Conservation (phyloP, 2,329 filamentous ascomycete species). For the Aspergillus luchuensis region DNA sequence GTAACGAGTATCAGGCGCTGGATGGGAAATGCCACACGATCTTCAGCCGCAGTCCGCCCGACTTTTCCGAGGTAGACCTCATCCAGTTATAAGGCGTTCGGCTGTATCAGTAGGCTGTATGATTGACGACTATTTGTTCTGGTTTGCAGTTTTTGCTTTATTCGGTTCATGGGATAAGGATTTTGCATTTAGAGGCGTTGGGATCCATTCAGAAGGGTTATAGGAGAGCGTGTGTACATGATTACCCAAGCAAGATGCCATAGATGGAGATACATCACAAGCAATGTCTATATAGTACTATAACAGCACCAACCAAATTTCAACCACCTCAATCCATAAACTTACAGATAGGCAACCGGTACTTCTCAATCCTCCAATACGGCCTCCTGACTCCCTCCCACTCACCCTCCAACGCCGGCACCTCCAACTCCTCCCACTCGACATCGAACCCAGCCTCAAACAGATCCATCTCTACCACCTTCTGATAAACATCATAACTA, state of each 20-base stretch:
- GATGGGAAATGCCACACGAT: conserved; percentile 81
- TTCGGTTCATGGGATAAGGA: not conserved
- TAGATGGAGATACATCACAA: not conserved
- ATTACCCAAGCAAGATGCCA: not conserved
- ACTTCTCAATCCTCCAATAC: conserved; percentile 80
- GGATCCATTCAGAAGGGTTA: not conserved
- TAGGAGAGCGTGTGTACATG: not conserved
- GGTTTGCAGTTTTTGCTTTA: not conserved
- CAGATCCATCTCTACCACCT: conserved; percentile 87
- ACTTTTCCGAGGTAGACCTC: conserved; percentile 85
- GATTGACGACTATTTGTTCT: not conserved
- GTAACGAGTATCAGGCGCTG: conserved; percentile 85
- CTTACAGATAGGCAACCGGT: conserved; percentile 48
- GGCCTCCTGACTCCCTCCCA: conserved; percentile 87
- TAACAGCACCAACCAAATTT: not conserved
- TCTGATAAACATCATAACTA: conserved; percentile 94
- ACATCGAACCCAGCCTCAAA: conserved; percentile 87
- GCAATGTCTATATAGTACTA: not conserved
- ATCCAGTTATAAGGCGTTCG: conserved; percentile 65
- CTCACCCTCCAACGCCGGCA: conserved; percentile 73
- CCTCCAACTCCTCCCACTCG: conserved; percentile 76
- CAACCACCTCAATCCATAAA: conserved; percentile 35
- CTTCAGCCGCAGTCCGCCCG: conserved; percentile 81
- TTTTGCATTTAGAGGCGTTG: not conserved
- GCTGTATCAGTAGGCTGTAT: not conserved